Percentiles rank a stretch among this genome's conserved stretches.
Conservation (phyloP, 805 yeast species). For the Suhomyces sp. region DNA sequence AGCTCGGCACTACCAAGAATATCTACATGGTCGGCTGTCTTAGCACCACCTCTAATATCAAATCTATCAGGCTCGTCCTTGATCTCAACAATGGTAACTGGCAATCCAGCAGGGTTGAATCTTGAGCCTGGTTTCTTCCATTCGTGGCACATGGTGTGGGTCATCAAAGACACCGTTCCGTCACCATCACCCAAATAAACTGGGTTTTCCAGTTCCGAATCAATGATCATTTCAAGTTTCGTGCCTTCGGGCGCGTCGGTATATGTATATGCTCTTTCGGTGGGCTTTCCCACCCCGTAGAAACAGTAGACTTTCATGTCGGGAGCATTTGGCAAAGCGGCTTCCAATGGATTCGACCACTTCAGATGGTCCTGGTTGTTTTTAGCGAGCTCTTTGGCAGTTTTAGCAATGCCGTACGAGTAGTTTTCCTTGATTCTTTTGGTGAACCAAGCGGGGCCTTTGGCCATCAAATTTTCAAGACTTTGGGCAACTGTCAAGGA, state of each 20-base stretch:
- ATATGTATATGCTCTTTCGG: constrained; percentile 90
- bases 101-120: constrained; percentile 74
- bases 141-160: constrained; percentile 88
- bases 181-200: constrained; percentile 91
- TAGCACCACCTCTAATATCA: constrained; percentile 95
- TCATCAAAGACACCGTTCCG: constrained; percentile 85
- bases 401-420: constrained; percentile 71
- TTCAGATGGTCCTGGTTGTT: constrained; percentile 73
- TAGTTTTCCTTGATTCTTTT: constrained; percentile 66
- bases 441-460: constrained; percentile 75
- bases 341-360: constrained; percentile 96
- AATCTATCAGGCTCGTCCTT: constrained; percentile 89
- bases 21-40: constrained; percentile 97
- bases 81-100: constrained; percentile 84
- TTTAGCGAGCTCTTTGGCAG: constrained; percentile 51
- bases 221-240: constrained; percentile 66
- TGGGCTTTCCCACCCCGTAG: constrained; percentile 95
- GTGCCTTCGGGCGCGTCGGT: constrained; percentile 56
- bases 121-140: constrained; percentile 69
- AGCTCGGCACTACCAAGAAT: constrained; percentile 89
- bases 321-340: constrained; percentile 88
- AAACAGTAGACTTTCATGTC: constrained; percentile 84
- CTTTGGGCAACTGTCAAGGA: constrained; percentile 68
- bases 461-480: constrained; percentile 59
- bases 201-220: constrained; percentile 56